Evolutionary conservation across 768 basidiomycete genomes (phyloP).

Genomic region (Suillus occidentalis): DNA sequence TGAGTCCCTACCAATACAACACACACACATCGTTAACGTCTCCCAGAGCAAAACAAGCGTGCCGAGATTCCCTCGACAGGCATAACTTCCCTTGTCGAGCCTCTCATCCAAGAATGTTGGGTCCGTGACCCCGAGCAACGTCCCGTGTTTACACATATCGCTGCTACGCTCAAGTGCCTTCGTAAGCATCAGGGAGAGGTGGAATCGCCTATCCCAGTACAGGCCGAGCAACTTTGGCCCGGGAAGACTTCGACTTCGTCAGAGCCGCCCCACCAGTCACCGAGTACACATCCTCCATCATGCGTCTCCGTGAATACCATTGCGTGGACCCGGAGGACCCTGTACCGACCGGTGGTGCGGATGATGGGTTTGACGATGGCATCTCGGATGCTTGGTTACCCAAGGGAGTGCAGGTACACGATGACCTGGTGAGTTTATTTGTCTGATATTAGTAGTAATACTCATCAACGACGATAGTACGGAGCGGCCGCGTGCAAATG

Average conservation of each 20-base stretch:
- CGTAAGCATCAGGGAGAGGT: constrained; percentile 39
- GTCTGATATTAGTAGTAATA: too few relatives aligned
- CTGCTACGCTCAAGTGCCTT: constrained; percentile 44
- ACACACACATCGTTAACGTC: constrained; percentile 15
- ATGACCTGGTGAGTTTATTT: too few relatives aligned
- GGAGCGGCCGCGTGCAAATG: constrained; percentile 84
- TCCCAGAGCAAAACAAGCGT: constrained; percentile 49
- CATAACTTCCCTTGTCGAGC: constrained; percentile 34
- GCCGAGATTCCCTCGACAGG: constrained; percentile 46
- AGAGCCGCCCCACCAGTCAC: constrained; percentile 25
- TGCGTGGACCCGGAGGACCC: too few relatives aligned
- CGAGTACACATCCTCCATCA: constrained; percentile 41
- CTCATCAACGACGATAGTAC: too few relatives aligned
- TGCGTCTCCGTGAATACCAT: too few relatives aligned
- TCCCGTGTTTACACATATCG: constrained; percentile 52
- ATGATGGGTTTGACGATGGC: too few relatives aligned
- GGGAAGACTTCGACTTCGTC: constrained; percentile 6
- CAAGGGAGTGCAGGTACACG: too few relatives aligned
- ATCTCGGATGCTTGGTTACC: too few relatives aligned
- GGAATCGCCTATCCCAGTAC: constrained; percentile 31
- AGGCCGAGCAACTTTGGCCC: constrained; percentile 21
- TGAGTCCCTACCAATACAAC: constrained; percentile 28
- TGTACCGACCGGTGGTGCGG: too few relatives aligned
- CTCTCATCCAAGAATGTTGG: constrained; percentile 60
- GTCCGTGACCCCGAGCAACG: constrained; percentile 48